Evolutionary conservation across 108 stramenopile genomes (phyloP).

Genomic region (Discostella stelligeroides): DNA sequence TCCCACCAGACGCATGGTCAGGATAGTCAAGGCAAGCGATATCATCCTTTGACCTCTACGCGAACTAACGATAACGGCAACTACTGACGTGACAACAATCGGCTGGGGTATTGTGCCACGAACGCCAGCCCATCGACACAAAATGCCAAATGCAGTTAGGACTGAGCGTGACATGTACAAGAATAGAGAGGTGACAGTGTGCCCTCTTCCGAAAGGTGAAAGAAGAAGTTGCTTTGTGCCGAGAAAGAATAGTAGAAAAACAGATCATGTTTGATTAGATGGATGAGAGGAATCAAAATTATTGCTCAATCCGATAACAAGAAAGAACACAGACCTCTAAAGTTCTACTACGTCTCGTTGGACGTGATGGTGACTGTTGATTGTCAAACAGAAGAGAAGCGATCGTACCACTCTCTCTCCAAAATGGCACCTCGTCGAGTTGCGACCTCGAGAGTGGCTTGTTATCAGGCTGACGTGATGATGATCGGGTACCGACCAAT

Average conservation of each 20-base stretch:
- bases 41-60: slow-evolving; percentile 46
- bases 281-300: background rate
- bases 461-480: background rate
- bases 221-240: slow-evolving; percentile 25
- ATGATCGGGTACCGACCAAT: background rate
- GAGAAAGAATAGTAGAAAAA: background rate
- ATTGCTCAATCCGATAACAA: background rate
- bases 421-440: slow-evolving; percentile 39
- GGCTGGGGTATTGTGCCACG: slow-evolving; percentile 72
- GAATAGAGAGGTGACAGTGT: slow-evolving; percentile 39
- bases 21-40: slow-evolving; percentile 49
- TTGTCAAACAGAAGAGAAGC: slow-evolving; percentile 45
- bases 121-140: slow-evolving; percentile 76
- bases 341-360: slow-evolving; percentile 4
- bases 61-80: slow-evolving; percentile 48
- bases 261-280: background rate
- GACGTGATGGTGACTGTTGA: slow-evolving; percentile 5
- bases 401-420: slow-evolving; percentile 40
- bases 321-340: slow-evolving; percentile 23
- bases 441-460: slow-evolving; percentile 17
- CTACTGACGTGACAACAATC: slow-evolving; percentile 55
- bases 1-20: slow-evolving; percentile 63
- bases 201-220: slow-evolving; percentile 28
- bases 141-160: slow-evolving; percentile 33
- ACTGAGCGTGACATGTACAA: slow-evolving; percentile 24